Base-by-base conservation (phyloP, 495 filamentous ascomycete species). In the Podospora pseudoanserina region DNA sequence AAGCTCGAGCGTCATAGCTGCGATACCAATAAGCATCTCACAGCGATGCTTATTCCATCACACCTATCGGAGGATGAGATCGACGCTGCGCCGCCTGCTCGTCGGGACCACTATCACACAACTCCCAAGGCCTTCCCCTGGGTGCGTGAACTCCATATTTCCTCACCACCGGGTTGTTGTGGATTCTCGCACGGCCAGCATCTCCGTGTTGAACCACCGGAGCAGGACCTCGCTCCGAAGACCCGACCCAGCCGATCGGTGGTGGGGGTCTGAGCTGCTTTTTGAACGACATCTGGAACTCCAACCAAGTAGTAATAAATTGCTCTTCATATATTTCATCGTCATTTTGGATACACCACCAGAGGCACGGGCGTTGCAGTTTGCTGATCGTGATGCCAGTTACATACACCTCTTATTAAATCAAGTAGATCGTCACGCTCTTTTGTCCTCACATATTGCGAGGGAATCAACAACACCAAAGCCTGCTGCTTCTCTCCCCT, bases 11-110 rank as follows among this genome's bases (percentile, higher is more conserved):
- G 55, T 58, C 55, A 58, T 26, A 18, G 54, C 18, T 16, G 20
- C 6, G 9, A 57, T 57, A 18, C 20, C 0, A 57, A 39, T 49
- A 49, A 49, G 39, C 7, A 11, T 49, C 39, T 49, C 39, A 49
- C 39, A 49, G 39, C 13, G 39, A 49, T 49, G 39, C 39, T 49
- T 49, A 49, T 16, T 11, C 39, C 55, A 58, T 26, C n/a, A 58
- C 55, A 58, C 55, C 55, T 26, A 58, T 58, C 55, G 55, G 55
- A 58, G 55, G 55, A 58, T 19, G 55, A 58, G 55, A 58, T 58
- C 55, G 55, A 9, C 55, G 55, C 55, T 58, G 55, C 55, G 55
- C 55, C 55, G 55, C 55, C 55, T 26, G 55, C 23, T 58, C 55
- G 15, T 58, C 55, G 19, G 55, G 15, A 58, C n/a, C 13, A 49